Evolutionary conservation across 305 asterid species (phyloP), one percentile per base, ranked within the genome.

Genomic region (Coffea humblotiana): DNA sequence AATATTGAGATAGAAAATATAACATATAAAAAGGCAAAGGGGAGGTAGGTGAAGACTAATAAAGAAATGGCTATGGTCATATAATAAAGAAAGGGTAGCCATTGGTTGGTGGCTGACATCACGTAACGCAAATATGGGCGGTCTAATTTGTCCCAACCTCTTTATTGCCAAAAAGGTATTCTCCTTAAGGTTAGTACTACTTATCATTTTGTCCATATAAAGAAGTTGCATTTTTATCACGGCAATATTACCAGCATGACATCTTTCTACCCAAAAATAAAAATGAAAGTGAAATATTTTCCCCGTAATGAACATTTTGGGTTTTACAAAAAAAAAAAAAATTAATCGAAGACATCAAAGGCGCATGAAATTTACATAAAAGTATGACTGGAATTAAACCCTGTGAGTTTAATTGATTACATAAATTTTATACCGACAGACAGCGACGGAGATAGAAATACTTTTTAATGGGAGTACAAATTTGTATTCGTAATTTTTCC

Each of bases 121-220:
- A 65, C 68, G 77, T 68, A 66, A 75, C 69, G 80, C 51, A 35
- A 32, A 18, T 29, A 29, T 64, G 76, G 84, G 79, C 84, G 48
- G 76, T 72, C 63, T 64, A 12, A 37, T 72, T 82, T 77, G 78
- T 77, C 78, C 77, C 51, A 21, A 48, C 32, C 73, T 49, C 72
- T 65, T 77, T 64, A 48, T 27, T 45, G 48, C 72, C 15, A 27
- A 49, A 72, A 49, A 72, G 18, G n/a, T 21, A 23, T n/a, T 23
- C 5, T 23, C 9, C 54, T 75, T 54, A 21, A 9, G 8, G 11
- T 21, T 23, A 48, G 45, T 27, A 51, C 48, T 43, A 27, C 58
- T 25, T 29, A 13, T 27, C 6, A 27, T 49, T 66, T 47, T 77
- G 18, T 6, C 64, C 37, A 52, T 6, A 74, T 37, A 75, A 51